Evolutionary conservation across 2,329 filamentous ascomycete species (phyloP), one percentile per base, ranked within the genome.

Genomic region (Dactylellina cionopaga): DNA sequence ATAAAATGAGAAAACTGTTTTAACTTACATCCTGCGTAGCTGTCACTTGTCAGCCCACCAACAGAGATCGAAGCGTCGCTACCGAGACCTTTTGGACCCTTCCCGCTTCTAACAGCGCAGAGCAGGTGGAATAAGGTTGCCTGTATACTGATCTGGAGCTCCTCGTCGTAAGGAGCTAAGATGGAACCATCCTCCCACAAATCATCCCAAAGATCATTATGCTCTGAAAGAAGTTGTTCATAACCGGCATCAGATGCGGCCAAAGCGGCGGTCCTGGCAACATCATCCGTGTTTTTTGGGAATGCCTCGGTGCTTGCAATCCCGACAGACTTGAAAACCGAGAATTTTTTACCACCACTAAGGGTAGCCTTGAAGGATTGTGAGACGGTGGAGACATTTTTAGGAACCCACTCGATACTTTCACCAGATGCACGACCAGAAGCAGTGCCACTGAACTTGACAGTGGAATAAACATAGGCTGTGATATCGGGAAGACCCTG

Each of bases 301-400:
- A 91, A 92, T 0, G 88, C 89, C 78, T 92, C 90, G 0, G 85
- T 85, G 0, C 89, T 90, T 2, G 90, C 89, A 51, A 83, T 85
- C 25, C 90, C 90, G 13, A 92, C 83, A 75, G 85, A 91, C 77
- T 92, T 92, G 47, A 83, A 85, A 46, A 91, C 79, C 0, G 82
- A 85, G 2, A 85, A 82, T 0, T 83, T 83, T 74, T 85, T 77
- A 0, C 85, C 85, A 1, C 84, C 83, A 27, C 80, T 80, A 5
- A 91, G 81, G 1, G 79, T 80, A 25, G 89, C 82, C 7, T 82
- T 78, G 43, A 87, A 83, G 5, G 85, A 83, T 75, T 90, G 88
- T 1, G 87, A 88, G 74, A 91, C 87, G 0, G 88, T 89, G 0
- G 88, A 89, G 9, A 82, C 81, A 74, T 90, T 89, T 2, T 77